A percentile compares a stretch with the other conserved stretches of the same genome.
Evolutionary conservation across 164 flowering plant species (phyloP).

Genomic region (Aristolochia californica): DNA sequence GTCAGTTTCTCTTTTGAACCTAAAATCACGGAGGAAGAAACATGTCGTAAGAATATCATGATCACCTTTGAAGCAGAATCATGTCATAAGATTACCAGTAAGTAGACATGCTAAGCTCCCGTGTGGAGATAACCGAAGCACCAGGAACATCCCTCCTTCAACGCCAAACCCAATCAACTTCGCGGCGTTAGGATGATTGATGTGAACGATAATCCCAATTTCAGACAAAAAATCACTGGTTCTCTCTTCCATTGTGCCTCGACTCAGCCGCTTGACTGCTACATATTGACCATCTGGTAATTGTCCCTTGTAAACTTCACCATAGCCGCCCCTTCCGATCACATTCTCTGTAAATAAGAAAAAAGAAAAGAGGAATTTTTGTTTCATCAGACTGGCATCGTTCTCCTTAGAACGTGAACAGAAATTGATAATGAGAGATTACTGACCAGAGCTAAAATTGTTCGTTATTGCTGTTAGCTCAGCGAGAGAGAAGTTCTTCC

Average conservation of each 20-base stretch:
- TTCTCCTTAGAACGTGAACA: neutral
- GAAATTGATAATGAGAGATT: neutral
- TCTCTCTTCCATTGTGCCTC: conserved; percentile 70
- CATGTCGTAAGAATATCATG: too few species aligned
- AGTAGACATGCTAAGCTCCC: conserved; percentile 80
- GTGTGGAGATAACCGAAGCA: conserved; percentile 75
- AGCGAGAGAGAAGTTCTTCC: conserved; percentile 46
- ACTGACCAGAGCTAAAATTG: conserved; percentile 57
- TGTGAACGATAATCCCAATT: conserved; percentile 87
- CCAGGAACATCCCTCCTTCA: conserved; percentile 93
- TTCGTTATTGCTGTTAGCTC: conserved; percentile 73
- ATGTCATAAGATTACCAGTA: conserved; percentile 35
- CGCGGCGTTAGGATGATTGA: conserved; percentile 81
- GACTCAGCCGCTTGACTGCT: conserved; percentile 62
- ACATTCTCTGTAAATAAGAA: conserved; percentile 36
- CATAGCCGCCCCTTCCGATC: conserved; percentile 93
- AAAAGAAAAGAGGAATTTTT: neutral
- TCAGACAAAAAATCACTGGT: conserved; percentile 69
- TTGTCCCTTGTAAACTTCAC: conserved; percentile 79
- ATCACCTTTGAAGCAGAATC: neutral
- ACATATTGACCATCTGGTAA: conserved; percentile 52
- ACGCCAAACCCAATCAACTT: conserved; percentile 80
- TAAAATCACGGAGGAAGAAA: too few species aligned
- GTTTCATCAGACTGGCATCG: neutral
- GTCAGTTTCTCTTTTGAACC: conserved; percentile 44